phyloP scores from a whole-genome alignment of 805 yeast species.

The Yamadazyma insecticola region DNA sequence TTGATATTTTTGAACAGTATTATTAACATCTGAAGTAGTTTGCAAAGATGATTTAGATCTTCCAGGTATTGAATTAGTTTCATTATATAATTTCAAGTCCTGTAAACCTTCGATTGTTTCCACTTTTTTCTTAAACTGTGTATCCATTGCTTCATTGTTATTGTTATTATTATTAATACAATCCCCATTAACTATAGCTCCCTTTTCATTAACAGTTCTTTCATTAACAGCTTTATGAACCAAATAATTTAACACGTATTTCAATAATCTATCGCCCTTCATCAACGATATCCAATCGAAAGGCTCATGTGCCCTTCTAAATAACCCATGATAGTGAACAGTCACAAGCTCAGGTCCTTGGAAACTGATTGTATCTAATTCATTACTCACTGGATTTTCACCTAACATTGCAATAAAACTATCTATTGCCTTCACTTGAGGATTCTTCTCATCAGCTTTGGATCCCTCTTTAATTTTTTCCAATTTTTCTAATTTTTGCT shows the following conservation, averaged over 20 bases:
- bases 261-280: constrained; percentile 1
- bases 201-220: constrained; percentile 1
- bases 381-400: constrained; percentile 3
- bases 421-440: background rate
- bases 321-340: background rate
- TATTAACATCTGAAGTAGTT: too few species aligned
- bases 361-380: constrained; percentile 2
- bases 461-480: background rate
- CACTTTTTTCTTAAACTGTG: constrained; percentile 1
- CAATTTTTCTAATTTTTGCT: constrained; percentile 3
- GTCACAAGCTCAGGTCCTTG: background rate
- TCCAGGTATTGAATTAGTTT: too few species aligned
- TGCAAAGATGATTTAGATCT: too few species aligned
- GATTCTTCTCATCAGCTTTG: background rate
- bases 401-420: constrained; percentile 4
- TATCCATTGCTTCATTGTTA: too few species aligned
- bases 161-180: too few species aligned
- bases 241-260: background rate
- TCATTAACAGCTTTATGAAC: constrained; percentile 1
- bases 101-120: constrained; percentile 2
- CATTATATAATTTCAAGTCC: constrained; percentile 2
- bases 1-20: too few species aligned
- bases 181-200: too few species aligned
- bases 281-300: constrained; percentile 6
- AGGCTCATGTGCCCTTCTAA: constrained; percentile 3